phyloP scores from a whole-genome alignment of 805 yeast species.

The Yarrowia sp. region DNA sequence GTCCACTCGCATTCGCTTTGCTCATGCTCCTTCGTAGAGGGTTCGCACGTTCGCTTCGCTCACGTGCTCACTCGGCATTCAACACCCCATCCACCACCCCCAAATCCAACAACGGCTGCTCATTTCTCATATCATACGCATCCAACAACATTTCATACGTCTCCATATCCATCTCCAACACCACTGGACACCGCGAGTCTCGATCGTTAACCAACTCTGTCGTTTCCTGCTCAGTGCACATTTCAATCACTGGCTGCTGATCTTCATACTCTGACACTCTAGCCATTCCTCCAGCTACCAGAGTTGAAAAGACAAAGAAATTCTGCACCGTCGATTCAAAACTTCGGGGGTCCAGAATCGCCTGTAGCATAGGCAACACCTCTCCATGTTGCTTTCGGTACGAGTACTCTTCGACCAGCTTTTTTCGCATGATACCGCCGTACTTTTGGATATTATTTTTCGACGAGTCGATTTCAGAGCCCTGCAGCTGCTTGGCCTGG shows the following conservation, averaged over 20 bases:
- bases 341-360: constrained; percentile 1
- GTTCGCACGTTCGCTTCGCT: neutral
- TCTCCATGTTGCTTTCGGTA: neutral
- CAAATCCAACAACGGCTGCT: constrained; percentile 1
- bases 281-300: constrained; percentile 13
- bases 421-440: neutral
- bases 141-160: neutral
- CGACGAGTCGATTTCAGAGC: neutral
- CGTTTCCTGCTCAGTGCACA: neutral
- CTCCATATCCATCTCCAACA: constrained; percentile 8
- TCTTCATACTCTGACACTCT: neutral
- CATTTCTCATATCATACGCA: neutral
- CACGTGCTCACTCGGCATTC: constrained; percentile 8
- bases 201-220: neutral
- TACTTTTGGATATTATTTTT: constrained; percentile 5
- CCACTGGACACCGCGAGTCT: neutral
- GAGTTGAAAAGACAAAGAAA: constrained; percentile 14
- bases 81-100: neutral
- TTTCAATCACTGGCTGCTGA: neutral
- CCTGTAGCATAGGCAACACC: neutral
- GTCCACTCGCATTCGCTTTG: no score
- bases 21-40: no score
- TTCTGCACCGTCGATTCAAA: constrained; percentile 13
- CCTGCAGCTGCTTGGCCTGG: neutral
- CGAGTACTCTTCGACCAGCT: neutral